Evolutionary conservation across 148 eudicot species (phyloP).

Genomic region (Nepenthes mirabilis): DNA sequence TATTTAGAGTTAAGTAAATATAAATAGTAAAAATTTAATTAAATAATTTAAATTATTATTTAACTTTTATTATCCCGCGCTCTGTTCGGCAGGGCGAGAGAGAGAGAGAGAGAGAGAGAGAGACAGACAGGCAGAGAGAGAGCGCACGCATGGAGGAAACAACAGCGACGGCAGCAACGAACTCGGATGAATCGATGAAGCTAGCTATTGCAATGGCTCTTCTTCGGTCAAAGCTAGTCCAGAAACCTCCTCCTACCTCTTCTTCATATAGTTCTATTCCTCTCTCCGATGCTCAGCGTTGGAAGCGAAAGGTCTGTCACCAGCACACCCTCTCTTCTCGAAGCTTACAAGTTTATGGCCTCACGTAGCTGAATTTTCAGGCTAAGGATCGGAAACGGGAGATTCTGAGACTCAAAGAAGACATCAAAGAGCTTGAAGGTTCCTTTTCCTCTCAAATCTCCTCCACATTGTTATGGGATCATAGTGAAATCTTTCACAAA

Average conservation of each 20-base stretch:
- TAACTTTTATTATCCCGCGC: no score
- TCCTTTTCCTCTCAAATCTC: background rate
- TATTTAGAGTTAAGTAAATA: no score
- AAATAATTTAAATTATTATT: no score
- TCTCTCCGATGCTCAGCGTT: slow-evolving; percentile 33
- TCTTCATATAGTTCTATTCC: slow-evolving; percentile 8
- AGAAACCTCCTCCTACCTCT: slow-evolving; percentile 15
- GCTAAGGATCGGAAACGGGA: slow-evolving; percentile 71
- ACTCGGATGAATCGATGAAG: slow-evolving; percentile 26
- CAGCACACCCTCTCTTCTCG: background rate
- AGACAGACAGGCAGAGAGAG: no score
- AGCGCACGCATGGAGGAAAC: background rate
- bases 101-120: no score
- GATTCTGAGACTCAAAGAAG: slow-evolving; percentile 53
- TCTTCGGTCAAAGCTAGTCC: slow-evolving; percentile 44
- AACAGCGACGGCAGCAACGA: slow-evolving; percentile 2
- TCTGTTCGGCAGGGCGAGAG: no score
- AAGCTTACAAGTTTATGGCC: background rate
- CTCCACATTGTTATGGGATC: no score
- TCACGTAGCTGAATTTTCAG: slow-evolving; percentile 19
- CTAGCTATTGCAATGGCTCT: slow-evolving; percentile 62
- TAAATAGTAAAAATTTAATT: no score
- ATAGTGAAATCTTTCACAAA: no score
- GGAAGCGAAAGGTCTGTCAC: slow-evolving; percentile 64
- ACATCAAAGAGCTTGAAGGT: slow-evolving; percentile 71